These are phyloP conservation scores for Colletotrichum viniferum DNA, from an alignment of 2,329 filamentous ascomycete genomes.

Conservation along the genomic window DNA sequence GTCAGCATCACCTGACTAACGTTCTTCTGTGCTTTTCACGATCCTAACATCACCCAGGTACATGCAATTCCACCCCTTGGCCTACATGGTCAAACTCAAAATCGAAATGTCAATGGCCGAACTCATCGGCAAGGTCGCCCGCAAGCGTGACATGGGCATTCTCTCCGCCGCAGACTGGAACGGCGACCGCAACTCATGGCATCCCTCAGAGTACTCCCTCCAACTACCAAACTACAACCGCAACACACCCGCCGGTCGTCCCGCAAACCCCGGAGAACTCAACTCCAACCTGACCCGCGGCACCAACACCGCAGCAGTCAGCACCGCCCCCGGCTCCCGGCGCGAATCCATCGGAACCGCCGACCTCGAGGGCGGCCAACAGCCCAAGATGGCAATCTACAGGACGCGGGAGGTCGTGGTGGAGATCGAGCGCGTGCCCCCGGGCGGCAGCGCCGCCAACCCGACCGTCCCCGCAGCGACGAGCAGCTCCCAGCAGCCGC, in stretches of 20 bases:
- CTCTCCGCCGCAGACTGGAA: constrained; percentile 1
- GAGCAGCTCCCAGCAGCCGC: neutral
- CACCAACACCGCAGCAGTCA: constrained; percentile 2
- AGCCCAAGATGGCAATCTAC: constrained; percentile 16
- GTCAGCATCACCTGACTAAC: fast-evolving
- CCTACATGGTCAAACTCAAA: constrained; percentile 57
- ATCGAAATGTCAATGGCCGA: constrained; percentile 61
- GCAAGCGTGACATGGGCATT: constrained; percentile 14
- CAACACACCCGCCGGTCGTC: neutral
- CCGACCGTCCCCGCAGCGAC: neutral
- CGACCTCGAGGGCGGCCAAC: neutral
- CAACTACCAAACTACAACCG: neutral
- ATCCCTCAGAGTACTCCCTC: constrained; percentile 1
- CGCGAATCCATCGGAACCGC: neutral
- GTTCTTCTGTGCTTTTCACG: neutral
- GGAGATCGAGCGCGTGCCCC: constrained; percentile 3
- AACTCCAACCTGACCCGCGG: neutral
- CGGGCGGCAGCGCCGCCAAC: neutral
- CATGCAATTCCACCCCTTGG: constrained; percentile 56
- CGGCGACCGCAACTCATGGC: neutral
- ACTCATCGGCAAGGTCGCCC: constrained; percentile 48
- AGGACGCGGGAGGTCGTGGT: constrained; percentile 10
- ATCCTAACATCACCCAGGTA: constrained; percentile 30
- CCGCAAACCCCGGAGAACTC: neutral
- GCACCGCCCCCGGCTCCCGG: neutral